Evolutionary conservation across 2,329 filamentous ascomycete species (phyloP).

Genomic region (Leptographium galeiforme): DNA sequence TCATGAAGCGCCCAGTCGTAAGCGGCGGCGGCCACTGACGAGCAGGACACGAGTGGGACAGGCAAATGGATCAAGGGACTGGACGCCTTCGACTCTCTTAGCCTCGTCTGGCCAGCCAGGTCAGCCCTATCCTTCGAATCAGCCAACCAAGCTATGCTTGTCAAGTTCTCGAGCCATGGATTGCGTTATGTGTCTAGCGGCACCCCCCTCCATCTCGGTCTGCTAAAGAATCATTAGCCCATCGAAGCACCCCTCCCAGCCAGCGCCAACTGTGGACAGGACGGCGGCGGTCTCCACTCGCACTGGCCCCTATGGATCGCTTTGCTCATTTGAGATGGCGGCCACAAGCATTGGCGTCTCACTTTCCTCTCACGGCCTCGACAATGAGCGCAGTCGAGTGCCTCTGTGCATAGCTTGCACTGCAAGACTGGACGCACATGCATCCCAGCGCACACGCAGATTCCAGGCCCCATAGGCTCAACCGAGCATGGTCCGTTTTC

Average conservation of each 20-base stretch:
- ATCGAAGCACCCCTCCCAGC: neutral
- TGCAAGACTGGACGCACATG: neutral
- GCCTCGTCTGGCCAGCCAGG: conserved; percentile 2
- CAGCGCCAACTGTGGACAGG: neutral
- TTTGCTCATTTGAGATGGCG: neutral
- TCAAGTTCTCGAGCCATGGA: neutral
- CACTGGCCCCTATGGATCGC: neutral
- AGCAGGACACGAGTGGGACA: neutral
- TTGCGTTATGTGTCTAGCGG: neutral
- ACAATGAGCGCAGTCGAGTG: neutral
- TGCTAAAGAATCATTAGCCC: neutral
- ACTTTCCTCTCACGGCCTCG: neutral
- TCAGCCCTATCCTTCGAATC: neutral
- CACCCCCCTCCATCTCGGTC: neutral
- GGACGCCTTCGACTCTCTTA: conserved; percentile 3
- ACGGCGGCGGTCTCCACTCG: neutral
- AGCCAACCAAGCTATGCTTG: neutral
- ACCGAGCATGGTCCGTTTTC: conserved; percentile 2
- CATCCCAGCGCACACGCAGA: neutral
- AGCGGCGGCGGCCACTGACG: neutral
- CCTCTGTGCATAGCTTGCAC: neutral
- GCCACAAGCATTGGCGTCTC: neutral
- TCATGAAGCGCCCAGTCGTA: neutral
- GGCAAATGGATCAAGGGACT: neutral
- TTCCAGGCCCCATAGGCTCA: neutral